Base-by-base conservation (phyloP, 108 stramenopile species). In the Cyclotella cryptica region DNA sequence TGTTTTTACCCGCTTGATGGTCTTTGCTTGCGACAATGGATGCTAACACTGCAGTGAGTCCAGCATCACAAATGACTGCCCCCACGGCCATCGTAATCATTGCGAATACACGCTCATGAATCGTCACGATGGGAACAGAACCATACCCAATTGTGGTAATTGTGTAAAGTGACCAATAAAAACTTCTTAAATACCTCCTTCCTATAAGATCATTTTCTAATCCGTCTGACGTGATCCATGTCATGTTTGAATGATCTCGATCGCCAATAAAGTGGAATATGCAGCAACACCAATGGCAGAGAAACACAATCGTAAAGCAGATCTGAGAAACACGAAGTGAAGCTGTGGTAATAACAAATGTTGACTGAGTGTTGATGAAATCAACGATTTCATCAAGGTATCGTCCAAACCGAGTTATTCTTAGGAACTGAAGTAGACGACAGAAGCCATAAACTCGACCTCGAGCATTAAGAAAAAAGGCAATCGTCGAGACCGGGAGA, bases 91-190 rank as follows among this genome's bases (percentile, higher is more conserved):
- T 90, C 17, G 62, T 74, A 11, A 88, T 27, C 77, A 86, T 88
- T 27, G 80, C 77, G 43, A 87, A 86, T 8, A 86, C 39, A n/a
- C 77, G 55, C 74, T 90, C 89, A 2, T 27, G 61, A 62, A 78
- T 81, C n/a, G 85, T 68, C 52, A 75, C 69, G 18, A 88, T 65
- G 0, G 70, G 58, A 12, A 90, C 72, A 17, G 78, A 79, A 10
- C 89, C 89, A 61, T 87, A 90, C 3, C 89, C 89, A 19, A 88
- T 79, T 21, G 89, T 90, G 35, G 85, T 82, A 3, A 86, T 72
- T 0, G 81, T 86, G 67, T 86, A 86, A 7, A 86, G 66, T 28
- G 81, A 59, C 86, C 86, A 87, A 71, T 81, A 87, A 69, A 84
- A 81, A 12, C 79, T 70, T 26, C 80, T 27, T 5, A 87, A 70